A percentile compares a stretch with the other conserved stretches of the same genome.
phyloP scores from a whole-genome alignment of 495 filamentous ascomycete species.

The Astrothelium subdiscretum region DNA sequence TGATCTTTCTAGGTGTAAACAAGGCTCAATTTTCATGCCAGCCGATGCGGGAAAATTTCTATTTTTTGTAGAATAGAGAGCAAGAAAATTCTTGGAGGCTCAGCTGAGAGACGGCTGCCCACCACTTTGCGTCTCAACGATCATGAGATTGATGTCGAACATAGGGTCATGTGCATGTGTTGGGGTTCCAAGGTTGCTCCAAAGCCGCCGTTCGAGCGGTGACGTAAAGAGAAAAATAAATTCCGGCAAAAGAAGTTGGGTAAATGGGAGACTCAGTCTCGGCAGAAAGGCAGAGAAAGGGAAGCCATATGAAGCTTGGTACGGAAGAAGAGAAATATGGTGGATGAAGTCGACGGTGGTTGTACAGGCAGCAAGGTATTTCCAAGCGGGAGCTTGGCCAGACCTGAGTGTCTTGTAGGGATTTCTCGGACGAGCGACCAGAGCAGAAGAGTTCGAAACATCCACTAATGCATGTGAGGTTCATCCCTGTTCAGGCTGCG shows the following conservation, averaged over 20 bases:
- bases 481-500: background rate
- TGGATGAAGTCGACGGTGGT: background rate
- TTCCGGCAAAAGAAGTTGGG: background rate
- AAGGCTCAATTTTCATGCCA: background rate
- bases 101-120: background rate
- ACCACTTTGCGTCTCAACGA: background rate
- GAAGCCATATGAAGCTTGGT: background rate
- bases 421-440: background rate
- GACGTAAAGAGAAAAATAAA: background rate
- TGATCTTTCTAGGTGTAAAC: background rate
- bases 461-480: background rate
- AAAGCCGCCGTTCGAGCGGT: background rate
- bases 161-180: background rate
- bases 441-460: background rate
- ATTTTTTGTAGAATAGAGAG: background rate
- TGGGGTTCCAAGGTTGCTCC: background rate
- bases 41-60: background rate
- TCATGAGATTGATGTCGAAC: background rate
- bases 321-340: background rate
- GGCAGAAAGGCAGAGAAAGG: background rate
- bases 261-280: constrained; percentile 2
- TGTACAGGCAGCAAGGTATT: background rate
- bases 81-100: background rate
- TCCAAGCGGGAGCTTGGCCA: background rate
- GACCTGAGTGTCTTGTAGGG: background rate